These are phyloP conservation scores for Gracilariopsis chorda DNA, from an alignment of 23 red algal genomes.

Conservation along the genomic window DNA sequence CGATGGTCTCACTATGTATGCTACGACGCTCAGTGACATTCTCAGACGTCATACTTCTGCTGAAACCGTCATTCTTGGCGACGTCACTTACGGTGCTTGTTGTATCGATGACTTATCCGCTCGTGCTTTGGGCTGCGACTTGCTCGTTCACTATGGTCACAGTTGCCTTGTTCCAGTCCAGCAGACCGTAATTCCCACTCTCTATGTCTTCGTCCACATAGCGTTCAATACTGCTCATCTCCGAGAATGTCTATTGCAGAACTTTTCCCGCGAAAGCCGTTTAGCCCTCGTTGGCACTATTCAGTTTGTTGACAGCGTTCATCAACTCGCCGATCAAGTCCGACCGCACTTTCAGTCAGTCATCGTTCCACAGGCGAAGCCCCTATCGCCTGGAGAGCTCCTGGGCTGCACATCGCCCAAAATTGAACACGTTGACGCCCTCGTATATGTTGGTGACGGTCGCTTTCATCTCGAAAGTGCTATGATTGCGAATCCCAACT, in stretches of 20 bases:
- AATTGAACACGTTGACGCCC: constrained; percentile 39
- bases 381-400: constrained; percentile 96
- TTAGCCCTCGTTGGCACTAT: constrained; percentile 84
- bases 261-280: constrained; percentile 45
- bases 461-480: constrained; percentile 96
- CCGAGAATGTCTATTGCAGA: constrained; percentile 32
- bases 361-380: constrained; percentile 75
- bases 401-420: constrained; percentile 93
- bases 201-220: constrained; percentile 98
- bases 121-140: constrained; percentile 60
- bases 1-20: constrained; percentile 91
- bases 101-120: constrained; percentile 97
- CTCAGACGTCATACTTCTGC: constrained; percentile 29
- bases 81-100: constrained; percentile 98
- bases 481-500: constrained; percentile 91
- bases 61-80: constrained; percentile 68
- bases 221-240: constrained; percentile 78
- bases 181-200: constrained; percentile 48
- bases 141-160: constrained; percentile 98
- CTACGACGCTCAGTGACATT: constrained; percentile 76
- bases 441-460: constrained; percentile 95
- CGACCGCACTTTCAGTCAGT: neutral
- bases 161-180: constrained; percentile 90
- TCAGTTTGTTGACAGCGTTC: constrained; percentile 91
- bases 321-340: constrained; percentile 23